phyloP scores from a whole-genome alignment of 139 green algal species.

The Monoraphidium neglectum region DNA sequence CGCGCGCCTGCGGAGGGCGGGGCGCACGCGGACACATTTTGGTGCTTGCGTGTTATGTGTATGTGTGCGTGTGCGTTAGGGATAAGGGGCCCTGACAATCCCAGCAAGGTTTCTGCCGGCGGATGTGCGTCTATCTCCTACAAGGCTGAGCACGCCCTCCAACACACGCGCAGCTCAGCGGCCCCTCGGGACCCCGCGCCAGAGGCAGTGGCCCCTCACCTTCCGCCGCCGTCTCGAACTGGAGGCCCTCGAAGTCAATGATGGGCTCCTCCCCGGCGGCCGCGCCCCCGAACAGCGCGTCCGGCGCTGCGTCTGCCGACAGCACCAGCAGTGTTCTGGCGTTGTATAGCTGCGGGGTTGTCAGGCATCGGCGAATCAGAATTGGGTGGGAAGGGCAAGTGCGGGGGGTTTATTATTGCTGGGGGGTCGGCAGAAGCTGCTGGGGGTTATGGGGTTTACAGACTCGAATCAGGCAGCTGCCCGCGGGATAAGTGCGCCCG shows the following conservation, averaged over 20 bases:
- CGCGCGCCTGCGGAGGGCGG: slow-evolving; percentile 37
- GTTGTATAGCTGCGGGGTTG: slow-evolving; percentile 56
- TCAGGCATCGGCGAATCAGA: no score
- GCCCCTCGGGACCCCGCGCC: background rate
- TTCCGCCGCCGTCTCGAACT: slow-evolving; percentile 85
- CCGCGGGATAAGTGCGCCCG: no score
- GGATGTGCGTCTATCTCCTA: background rate
- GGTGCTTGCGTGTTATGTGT: no score
- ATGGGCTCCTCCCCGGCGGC: slow-evolving; percentile 47
- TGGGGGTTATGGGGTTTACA: no score
- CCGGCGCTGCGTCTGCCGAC: slow-evolving; percentile 57
- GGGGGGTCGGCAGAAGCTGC: no score
- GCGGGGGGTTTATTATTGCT: no score
- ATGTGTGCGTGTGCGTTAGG: background rate
- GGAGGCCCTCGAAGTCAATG: slow-evolving; percentile 76
- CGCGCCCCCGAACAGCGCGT: slow-evolving; percentile 69
- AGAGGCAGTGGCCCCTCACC: slow-evolving; percentile 32
- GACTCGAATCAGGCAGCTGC: no score
- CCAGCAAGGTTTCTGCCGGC: background rate
- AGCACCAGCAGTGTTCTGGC: slow-evolving; percentile 55
- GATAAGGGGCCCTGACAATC: background rate
- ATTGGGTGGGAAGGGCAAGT: no score
- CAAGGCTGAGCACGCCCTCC: background rate
- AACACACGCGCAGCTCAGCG: background rate
- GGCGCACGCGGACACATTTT: background rate